A percentile compares a stretch with the other conserved stretches of the same genome.
Evolutionary conservation across 495 filamentous ascomycete species (phyloP).

Genomic region (Penicillium argentinense): DNA sequence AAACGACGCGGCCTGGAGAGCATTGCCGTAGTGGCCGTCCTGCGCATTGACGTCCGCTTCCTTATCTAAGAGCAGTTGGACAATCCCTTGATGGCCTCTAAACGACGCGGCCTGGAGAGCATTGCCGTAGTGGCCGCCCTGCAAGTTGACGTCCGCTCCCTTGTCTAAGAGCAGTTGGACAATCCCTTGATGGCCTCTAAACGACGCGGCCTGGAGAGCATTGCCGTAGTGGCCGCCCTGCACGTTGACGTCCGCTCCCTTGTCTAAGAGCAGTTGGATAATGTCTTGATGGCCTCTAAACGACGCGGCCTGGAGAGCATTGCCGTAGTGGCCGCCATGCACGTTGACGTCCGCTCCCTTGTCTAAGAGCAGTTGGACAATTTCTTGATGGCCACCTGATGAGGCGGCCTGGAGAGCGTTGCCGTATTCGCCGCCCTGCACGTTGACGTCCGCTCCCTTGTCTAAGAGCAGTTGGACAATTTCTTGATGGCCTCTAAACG

Average conservation of each 20-base stretch:
- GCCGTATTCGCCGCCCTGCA: not conserved
- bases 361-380: not conserved
- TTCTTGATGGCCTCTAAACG: not conserved
- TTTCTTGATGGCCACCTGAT: not conserved
- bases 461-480: conserved; percentile 16
- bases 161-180: not conserved
- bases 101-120: conserved; percentile 1
- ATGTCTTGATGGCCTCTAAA: not conserved
- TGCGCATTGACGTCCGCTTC: too few species aligned
- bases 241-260: not conserved
- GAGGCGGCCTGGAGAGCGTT: not conserved
- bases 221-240: not conserved
- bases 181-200: not conserved
- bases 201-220: not conserved
- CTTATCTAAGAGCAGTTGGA: conserved; percentile 13
- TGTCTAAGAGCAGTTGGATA: not conserved
- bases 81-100: conserved; percentile 3
- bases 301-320: not conserved
- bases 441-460: too few species aligned
- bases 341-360: not conserved
- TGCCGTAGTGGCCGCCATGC: not conserved
- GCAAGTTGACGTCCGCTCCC: not conserved
- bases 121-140: too few species aligned
- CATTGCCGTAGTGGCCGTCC: too few species aligned
- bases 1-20: too few species aligned